Conservation (phyloP, 257 asterid species). For the Solanum virginianum region DNA sequence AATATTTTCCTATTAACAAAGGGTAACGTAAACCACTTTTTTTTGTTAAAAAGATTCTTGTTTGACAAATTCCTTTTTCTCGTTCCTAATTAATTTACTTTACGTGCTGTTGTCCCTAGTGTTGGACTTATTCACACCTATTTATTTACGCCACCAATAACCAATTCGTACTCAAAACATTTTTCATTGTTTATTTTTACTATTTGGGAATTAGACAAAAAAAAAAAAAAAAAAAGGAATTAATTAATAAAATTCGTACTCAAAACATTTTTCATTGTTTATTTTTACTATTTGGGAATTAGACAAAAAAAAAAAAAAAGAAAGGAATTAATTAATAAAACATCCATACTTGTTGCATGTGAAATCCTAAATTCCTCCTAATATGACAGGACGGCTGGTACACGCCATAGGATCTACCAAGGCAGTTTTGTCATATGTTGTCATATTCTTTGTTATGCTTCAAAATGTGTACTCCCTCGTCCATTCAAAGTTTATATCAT, state of each 20-base stretch:
- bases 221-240: no score
- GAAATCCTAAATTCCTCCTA: background rate
- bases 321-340: background rate
- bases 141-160: background rate
- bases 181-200: background rate
- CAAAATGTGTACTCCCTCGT: no score
- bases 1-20: background rate
- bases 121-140: background rate
- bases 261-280: background rate
- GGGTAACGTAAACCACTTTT: background rate
- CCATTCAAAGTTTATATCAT: no score
- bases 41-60: background rate
- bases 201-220: background rate
- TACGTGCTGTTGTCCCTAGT: background rate
- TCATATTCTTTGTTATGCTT: no score
- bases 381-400: background rate
- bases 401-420: background rate
- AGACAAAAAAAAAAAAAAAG: background rate
- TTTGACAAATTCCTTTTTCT: background rate
- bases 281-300: background rate
- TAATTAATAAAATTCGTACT: background rate
- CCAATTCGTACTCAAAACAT: background rate
- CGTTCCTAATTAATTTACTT: background rate
- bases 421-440: background rate
- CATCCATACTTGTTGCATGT: background rate